phyloP scores from a whole-genome alignment of 2,329 filamentous ascomycete genomes.

The Colletotrichum noveboracense region DNA sequence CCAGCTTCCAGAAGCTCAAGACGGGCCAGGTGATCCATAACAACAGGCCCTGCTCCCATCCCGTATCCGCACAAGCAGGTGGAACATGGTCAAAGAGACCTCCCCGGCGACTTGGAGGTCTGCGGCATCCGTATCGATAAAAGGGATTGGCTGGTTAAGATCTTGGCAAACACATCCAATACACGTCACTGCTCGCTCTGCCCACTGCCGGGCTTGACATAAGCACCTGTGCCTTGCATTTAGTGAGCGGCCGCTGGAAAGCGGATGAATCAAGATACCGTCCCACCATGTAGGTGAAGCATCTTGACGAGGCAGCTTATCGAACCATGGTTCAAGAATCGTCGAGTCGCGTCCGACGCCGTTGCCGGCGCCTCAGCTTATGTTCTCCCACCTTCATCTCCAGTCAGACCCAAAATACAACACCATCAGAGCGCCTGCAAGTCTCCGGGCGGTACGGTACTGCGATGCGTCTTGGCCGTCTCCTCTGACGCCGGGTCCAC shows the following conservation, averaged over 20 bases:
- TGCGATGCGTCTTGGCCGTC: background rate
- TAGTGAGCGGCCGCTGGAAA: background rate
- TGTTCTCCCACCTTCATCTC: background rate
- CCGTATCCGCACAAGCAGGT: background rate
- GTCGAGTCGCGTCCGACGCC: background rate
- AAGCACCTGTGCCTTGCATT: background rate
- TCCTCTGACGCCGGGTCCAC: background rate
- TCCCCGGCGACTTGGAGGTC: background rate
- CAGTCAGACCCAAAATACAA: background rate
- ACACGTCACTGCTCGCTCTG: constrained; percentile 6
- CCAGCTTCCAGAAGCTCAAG: constrained; percentile 16
- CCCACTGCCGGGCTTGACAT: background rate
- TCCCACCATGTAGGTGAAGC: background rate
- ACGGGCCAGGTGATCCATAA: constrained; percentile 5
- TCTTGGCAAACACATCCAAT: background rate
- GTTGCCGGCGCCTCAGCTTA: background rate
- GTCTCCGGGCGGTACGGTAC: background rate
- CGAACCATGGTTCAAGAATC: background rate
- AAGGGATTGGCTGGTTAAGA: background rate
- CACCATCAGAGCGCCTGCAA: background rate
- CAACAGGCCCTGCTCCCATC: background rate
- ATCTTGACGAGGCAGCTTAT: background rate
- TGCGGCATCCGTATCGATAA: constrained; percentile 4
- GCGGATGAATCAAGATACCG: background rate
- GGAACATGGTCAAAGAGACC: background rate